These are phyloP conservation scores for Epichloe glyceriae DNA, from an alignment of 2,329 filamentous ascomycete genomes.

Conservation along the genomic window DNA sequence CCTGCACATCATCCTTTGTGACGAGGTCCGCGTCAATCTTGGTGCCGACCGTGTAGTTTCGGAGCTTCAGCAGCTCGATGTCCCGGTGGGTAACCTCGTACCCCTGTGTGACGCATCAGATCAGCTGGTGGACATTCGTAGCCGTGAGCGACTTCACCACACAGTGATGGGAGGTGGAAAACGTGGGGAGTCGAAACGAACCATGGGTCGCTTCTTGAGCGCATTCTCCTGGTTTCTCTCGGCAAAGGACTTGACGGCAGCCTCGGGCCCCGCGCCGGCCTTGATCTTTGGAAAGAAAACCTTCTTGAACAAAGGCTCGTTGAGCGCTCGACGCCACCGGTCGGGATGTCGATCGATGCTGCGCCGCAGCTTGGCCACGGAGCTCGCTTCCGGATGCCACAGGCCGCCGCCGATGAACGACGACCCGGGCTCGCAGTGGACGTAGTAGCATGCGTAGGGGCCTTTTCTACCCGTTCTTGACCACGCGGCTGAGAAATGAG, in stretches of 20 bases:
- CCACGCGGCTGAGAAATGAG: conserved; percentile 76
- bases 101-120: conserved; percentile 36
- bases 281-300: conserved; percentile 44
- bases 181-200: conserved; percentile 17
- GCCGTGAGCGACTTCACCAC: not conserved
- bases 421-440: conserved; percentile 62
- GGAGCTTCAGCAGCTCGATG: conserved; percentile 67
- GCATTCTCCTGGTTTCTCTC: conserved; percentile 58
- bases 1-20: conserved; percentile 46
- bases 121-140: not conserved
- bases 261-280: conserved; percentile 26
- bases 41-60: conserved; percentile 62
- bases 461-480: conserved; percentile 80
- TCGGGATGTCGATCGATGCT: conserved; percentile 64
- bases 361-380: conserved; percentile 54
- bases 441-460: conserved; percentile 77
- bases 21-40: conserved; percentile 55
- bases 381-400: conserved; percentile 60
- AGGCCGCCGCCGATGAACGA: conserved; percentile 71
- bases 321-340: conserved; percentile 55
- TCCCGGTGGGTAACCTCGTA: conserved; percentile 63
- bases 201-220: conserved; percentile 78
- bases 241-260: conserved; percentile 56
- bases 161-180: not conserved
- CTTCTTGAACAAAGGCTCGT: conserved; percentile 44